phyloP scores from a whole-genome alignment of 1,284 basidiomycete species.

The Heliocybe sulcata region DNA sequence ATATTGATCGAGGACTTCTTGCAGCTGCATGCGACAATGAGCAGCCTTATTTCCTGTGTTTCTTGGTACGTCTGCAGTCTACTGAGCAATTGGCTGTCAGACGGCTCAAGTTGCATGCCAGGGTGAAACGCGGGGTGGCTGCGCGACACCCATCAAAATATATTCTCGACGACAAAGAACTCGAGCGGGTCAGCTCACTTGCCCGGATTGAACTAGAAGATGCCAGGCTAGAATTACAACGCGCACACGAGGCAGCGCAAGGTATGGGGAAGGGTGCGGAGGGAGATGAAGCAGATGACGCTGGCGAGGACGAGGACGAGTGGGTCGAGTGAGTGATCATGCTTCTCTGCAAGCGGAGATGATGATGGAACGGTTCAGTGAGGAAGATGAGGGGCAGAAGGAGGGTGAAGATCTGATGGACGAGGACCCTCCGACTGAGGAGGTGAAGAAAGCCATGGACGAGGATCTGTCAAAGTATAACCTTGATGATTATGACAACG shows the following conservation, averaged over 20 bases:
- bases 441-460: constrained; percentile 31
- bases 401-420: constrained; percentile 62
- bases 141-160: constrained; percentile 81
- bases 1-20: neutral
- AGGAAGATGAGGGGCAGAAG: constrained; percentile 55
- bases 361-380: constrained; percentile 18
- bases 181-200: constrained; percentile 85
- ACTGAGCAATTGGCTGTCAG: neutral
- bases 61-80: constrained; percentile 7
- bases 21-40: constrained; percentile 5
- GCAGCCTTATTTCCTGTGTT: constrained; percentile 9
- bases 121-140: constrained; percentile 84
- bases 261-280: constrained; percentile 59
- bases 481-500: constrained; percentile 91
- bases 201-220: constrained; percentile 87
- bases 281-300: constrained; percentile 55
- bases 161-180: constrained; percentile 85
- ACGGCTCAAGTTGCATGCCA: constrained; percentile 22
- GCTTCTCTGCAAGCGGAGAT: constrained; percentile 8
- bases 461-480: constrained; percentile 91
- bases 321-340: constrained; percentile 78
- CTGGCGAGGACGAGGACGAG: constrained; percentile 36
- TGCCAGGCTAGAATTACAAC: constrained; percentile 79
- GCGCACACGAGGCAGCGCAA: constrained; percentile 72
- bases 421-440: constrained; percentile 38